These are phyloP conservation scores for Kwoniella europaea DNA, from an alignment of 768 basidiomycete species.

Conservation along the genomic window DNA sequence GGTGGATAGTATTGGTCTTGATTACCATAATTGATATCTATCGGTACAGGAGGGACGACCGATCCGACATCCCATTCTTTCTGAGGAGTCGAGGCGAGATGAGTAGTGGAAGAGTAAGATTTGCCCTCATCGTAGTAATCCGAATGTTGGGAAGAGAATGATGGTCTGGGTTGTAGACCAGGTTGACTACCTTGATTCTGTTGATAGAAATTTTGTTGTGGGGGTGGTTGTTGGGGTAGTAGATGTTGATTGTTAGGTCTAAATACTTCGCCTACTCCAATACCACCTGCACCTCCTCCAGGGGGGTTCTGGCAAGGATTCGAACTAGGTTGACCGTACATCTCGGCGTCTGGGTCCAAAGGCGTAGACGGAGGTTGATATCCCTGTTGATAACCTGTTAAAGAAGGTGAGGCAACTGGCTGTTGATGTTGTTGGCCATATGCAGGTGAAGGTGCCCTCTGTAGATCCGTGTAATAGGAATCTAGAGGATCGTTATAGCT, in stretches of 20 bases:
- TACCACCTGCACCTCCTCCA: not conserved
- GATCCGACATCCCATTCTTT: slow-evolving; percentile 49
- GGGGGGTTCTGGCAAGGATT: slow-evolving; percentile 8
- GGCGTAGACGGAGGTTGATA: slow-evolving; percentile 14
- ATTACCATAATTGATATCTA: slow-evolving; percentile 5
- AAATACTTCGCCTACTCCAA: slow-evolving; percentile 16
- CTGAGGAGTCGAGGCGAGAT: slow-evolving; percentile 30
- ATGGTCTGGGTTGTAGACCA: slow-evolving; percentile 21
- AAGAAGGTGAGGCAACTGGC: slow-evolving; percentile 6
- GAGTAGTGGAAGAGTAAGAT: slow-evolving; percentile 46
- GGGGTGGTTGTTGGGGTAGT: slow-evolving; percentile 9
- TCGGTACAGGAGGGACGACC: slow-evolving; percentile 30
- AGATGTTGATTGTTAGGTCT: slow-evolving; percentile 3
- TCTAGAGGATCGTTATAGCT: slow-evolving; percentile 12
- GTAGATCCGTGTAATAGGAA: slow-evolving; percentile 15
- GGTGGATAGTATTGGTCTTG: slow-evolving; percentile 28
- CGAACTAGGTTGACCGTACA: slow-evolving; percentile 20
- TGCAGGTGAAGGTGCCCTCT: slow-evolving; percentile 5
- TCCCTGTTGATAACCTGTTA: slow-evolving; percentile 17
- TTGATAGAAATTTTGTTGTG: slow-evolving; percentile 11
- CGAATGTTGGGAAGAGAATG: slow-evolving; percentile 32
- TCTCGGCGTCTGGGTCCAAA: slow-evolving; percentile 18
- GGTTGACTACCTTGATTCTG: slow-evolving; percentile 2
- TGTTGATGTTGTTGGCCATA: not conserved
- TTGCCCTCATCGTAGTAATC: slow-evolving; percentile 45